phyloP scores from a whole-genome alignment of 108 stramenopile genomes.

The Skeletonema menzelii region DNA sequence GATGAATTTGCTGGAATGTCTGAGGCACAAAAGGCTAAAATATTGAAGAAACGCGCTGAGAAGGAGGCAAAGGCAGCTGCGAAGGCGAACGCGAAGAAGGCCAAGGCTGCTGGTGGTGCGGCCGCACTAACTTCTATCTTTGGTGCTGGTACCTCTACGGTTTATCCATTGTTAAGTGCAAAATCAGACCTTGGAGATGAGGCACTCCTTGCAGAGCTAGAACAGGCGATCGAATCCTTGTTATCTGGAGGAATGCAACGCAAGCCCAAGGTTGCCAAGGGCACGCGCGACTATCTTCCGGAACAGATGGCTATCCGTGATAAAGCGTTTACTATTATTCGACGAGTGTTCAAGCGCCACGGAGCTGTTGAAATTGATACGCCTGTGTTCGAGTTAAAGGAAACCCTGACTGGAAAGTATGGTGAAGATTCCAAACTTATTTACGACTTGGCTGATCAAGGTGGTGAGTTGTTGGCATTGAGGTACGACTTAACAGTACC shows the following conservation, averaged over 20 bases:
- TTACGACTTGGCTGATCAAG: constrained; percentile 93
- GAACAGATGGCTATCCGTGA: constrained; percentile 90
- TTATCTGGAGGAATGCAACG: constrained; percentile 60
- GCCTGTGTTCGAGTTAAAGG: constrained; percentile 92
- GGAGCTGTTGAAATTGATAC: constrained; percentile 94
- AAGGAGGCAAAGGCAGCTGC: constrained; percentile 87
- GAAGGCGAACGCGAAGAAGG: constrained; percentile 69
- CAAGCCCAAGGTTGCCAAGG: constrained; percentile 84
- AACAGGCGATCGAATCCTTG: constrained; percentile 32
- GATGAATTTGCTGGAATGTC: constrained; percentile 67
- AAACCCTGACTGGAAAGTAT: constrained; percentile 93
- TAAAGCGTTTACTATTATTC: constrained; percentile 79
- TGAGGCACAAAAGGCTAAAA: constrained; percentile 67
- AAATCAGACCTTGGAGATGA: constrained; percentile 14
- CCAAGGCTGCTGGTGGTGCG: constrained; percentile 50
- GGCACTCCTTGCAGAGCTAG: constrained; percentile 34
- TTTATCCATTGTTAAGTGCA: constrained; percentile 33
- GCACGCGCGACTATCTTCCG: constrained; percentile 78
- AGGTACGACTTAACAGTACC: constrained; percentile 93
- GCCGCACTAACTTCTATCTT: constrained; percentile 52
- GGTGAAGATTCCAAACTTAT: constrained; percentile 92
- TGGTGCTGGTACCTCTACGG: constrained; percentile 55
- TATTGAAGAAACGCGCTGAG: constrained; percentile 75
- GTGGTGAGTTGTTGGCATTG: constrained; percentile 79
- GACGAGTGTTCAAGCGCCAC: constrained; percentile 88